Conservation (phyloP, 2,329 filamentous ascomycete genomes). For the Trichoderma simmonsii region DNA sequence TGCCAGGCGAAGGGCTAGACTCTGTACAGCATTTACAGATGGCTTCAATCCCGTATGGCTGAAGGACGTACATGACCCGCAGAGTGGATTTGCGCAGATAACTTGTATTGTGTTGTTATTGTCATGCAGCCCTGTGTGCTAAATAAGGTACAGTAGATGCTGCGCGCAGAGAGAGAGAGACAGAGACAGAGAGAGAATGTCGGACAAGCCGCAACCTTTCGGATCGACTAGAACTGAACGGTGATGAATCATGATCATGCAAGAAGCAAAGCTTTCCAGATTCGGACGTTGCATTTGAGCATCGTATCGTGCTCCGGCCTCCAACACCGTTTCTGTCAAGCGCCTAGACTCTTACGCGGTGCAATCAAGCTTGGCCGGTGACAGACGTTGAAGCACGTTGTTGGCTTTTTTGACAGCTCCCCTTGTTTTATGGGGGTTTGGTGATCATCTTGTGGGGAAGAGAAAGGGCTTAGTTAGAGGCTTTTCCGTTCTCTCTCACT, state of each 20-base stretch:
- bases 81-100: neutral
- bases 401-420: neutral
- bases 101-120: conserved; percentile 10
- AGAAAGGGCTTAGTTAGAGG: neutral
- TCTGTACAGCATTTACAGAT: neutral
- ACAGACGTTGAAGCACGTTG: neutral
- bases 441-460: conserved; percentile 7
- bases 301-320: neutral
- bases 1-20: neutral
- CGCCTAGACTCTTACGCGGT: neutral
- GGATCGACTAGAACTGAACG: neutral
- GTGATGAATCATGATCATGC: neutral
- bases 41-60: neutral
- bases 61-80: neutral
- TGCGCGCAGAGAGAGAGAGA: neutral
- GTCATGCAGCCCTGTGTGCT: neutral
- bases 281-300: neutral
- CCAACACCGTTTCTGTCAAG: neutral
- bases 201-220: neutral
- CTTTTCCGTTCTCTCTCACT: neutral
- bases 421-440: neutral
- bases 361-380: conserved; percentile 4
- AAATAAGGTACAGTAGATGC: neutral
- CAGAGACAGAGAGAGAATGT: neutral
- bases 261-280: neutral